Evolutionary conservation across 768 basidiomycete species (phyloP).

Genomic region (Obba rivulosa): DNA sequence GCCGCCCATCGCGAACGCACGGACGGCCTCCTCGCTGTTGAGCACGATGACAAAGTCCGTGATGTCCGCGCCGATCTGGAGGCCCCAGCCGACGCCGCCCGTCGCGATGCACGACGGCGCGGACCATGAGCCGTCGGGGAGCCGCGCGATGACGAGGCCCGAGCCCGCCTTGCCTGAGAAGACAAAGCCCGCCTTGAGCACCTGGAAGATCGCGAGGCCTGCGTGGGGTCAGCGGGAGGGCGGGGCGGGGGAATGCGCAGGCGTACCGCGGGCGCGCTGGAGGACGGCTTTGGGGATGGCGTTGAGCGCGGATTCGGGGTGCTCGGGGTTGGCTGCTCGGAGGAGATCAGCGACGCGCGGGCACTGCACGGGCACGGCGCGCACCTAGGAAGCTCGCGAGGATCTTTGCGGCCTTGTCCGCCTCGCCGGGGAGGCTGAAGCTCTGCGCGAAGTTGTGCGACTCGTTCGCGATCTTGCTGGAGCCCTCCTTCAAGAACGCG

Average conservation of each 20-base stretch:
- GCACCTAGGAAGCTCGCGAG: slow-evolving; percentile 85
- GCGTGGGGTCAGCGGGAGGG: slow-evolving; percentile 1
- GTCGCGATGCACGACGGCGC: slow-evolving; percentile 97
- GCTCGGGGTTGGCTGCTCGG: slow-evolving; percentile 70
- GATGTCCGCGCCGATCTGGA: slow-evolving; percentile 94
- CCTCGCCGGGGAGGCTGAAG: slow-evolving; percentile 88
- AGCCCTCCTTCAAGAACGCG: slow-evolving; percentile 64
- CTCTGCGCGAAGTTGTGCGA: slow-evolving; percentile 76
- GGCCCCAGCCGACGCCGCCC: slow-evolving; percentile 89
- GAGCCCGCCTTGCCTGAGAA: slow-evolving; percentile 95
- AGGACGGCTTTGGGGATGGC: slow-evolving; percentile 90
- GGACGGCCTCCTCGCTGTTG: slow-evolving; percentile 93
- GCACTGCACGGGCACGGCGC: slow-evolving; percentile 8
- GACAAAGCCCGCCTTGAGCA: slow-evolving; percentile 89
- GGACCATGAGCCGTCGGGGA: slow-evolving; percentile 94
- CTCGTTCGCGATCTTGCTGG: slow-evolving; percentile 65
- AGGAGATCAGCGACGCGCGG: background rate
- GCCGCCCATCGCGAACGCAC: slow-evolving; percentile 91
- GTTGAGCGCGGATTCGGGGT: slow-evolving; percentile 89
- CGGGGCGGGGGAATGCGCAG: background rate
- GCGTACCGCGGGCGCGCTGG: slow-evolving; percentile 77
- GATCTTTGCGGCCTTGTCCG: slow-evolving; percentile 91
- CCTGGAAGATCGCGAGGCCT: slow-evolving; percentile 95
- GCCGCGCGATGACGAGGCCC: slow-evolving; percentile 85
- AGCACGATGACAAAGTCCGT: slow-evolving; percentile 96